These are phyloP conservation scores for Syncephalastrum sp. DNA, from an alignment of 371 early-diverging fungal genomes.

Conservation along the genomic window DNA sequence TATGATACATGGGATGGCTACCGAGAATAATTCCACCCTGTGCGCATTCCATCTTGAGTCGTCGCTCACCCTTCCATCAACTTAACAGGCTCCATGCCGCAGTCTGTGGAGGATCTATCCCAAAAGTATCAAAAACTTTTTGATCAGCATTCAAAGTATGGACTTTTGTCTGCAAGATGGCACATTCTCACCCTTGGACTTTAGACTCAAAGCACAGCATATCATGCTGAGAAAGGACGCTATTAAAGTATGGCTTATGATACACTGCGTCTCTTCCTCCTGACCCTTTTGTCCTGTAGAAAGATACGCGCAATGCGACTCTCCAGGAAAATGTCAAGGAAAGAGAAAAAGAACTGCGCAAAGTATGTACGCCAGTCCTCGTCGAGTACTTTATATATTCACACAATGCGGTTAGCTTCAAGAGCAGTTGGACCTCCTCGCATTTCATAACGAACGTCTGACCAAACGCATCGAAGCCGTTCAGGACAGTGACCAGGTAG, in stretches of 20 bases:
- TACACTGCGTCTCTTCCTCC: neutral
- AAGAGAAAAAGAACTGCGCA: conserved; percentile 66
- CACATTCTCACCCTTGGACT: neutral
- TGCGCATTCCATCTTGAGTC: neutral
- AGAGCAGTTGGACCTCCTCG: conserved; percentile 62
- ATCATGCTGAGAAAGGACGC: conserved; percentile 64
- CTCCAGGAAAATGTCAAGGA: conserved; percentile 63
- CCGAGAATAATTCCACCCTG: neutral
- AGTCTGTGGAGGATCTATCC: conserved; percentile 59
- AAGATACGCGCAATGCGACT: conserved; percentile 55
- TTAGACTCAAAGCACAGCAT: conserved; percentile 61
- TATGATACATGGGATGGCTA: neutral
- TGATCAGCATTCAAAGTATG: conserved; percentile 62
- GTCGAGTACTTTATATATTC: neutral
- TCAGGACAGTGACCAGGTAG: conserved; percentile 50
- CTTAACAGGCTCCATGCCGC: conserved; percentile 36
- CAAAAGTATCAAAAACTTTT: conserved; percentile 61
- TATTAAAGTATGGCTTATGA: conserved; percentile 43
- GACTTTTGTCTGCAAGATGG: neutral
- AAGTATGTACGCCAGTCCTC: conserved; percentile 29
- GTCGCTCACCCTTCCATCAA: neutral
- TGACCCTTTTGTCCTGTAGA: conserved; percentile 26
- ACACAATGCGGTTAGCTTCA: conserved; percentile 28
- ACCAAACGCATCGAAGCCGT: conserved; percentile 66
- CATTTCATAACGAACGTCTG: conserved; percentile 65